These are phyloP conservation scores for Trichocomaceae sp. DNA, from an alignment of 2,329 filamentous ascomycete genomes.

Conservation along the genomic window DNA sequence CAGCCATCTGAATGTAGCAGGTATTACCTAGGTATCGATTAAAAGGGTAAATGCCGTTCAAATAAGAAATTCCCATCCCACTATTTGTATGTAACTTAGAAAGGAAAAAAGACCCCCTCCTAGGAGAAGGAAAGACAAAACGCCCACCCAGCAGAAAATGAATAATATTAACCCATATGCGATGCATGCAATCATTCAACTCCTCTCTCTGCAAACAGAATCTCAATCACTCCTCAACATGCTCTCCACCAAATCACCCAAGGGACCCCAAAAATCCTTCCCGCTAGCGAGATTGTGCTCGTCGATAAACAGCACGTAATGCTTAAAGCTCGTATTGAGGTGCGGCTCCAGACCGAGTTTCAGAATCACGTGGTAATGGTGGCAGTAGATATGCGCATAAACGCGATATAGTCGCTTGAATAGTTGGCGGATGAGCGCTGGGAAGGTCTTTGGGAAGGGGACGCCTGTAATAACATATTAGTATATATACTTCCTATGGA, in stretches of 20 bases:
- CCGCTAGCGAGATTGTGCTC: constrained; percentile 89
- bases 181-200: not conserved
- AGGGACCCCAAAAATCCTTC: constrained; percentile 93
- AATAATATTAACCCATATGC: constrained; percentile 6
- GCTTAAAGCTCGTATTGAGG: constrained; percentile 98
- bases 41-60: no score
- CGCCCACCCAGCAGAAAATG: not conserved
- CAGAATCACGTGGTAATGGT: constrained; percentile 95
- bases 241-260: constrained; percentile 93
- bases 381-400: constrained; percentile 99
- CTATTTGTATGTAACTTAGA: no score
- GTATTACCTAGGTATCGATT: no score
- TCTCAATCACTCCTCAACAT: constrained; percentile 86
- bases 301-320: constrained; percentile 97
- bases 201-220: no score
- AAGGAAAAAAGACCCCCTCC: not conserved
- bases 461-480: constrained; percentile 53
- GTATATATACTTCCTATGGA: not conserved
- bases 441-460: constrained; percentile 89
- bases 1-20: no score
- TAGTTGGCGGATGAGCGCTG: constrained; percentile 80
- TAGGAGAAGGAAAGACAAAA: not conserved
- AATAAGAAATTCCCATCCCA: no score
- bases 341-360: constrained; percentile 94
- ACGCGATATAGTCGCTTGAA: constrained; percentile 99